phyloP scores from a whole-genome alignment of 2,329 filamentous ascomycete genomes.

The Colletotrichum scovillei region DNA sequence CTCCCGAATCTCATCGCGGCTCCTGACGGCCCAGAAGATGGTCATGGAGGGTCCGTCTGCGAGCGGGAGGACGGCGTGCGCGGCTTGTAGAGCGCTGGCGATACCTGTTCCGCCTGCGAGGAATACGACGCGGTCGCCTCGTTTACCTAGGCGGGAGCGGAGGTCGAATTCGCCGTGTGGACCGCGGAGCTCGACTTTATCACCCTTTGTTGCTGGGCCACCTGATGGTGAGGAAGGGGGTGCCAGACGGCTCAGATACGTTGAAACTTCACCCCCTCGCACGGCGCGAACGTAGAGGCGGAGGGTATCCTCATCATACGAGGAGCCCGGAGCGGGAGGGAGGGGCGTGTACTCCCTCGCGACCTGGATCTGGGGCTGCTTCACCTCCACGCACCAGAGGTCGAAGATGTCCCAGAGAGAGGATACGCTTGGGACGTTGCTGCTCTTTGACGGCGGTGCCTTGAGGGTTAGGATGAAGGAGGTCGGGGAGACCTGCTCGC shows the following conservation, averaged over 20 bases:
- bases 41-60: constrained; percentile 68
- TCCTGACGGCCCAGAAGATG: constrained; percentile 83
- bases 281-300: constrained; percentile 85
- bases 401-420: constrained; percentile 59
- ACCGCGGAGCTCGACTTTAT: constrained; percentile 80
- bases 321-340: constrained; percentile 59
- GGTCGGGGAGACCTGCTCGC: constrained; percentile 72
- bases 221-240: background rate
- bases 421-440: constrained; percentile 42
- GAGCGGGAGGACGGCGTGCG: constrained; percentile 71
- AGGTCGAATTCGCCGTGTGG: constrained; percentile 77
- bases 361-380: constrained; percentile 94
- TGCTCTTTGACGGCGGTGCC: constrained; percentile 48
- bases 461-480: constrained; percentile 76
- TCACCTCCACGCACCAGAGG: constrained; percentile 91
- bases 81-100: constrained; percentile 87
- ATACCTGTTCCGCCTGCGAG: constrained; percentile 94
- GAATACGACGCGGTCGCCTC: constrained; percentile 73
- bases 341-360: constrained; percentile 91
- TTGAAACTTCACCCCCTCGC: constrained; percentile 84
- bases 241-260: constrained; percentile 76
- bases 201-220: constrained; percentile 55
- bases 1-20: constrained; percentile 64
- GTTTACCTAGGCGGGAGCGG: constrained; percentile 44
- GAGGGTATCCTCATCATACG: constrained; percentile 56